Conservation (phyloP, 805 yeast genomes). For the Soucietia sequanensis region DNA sequence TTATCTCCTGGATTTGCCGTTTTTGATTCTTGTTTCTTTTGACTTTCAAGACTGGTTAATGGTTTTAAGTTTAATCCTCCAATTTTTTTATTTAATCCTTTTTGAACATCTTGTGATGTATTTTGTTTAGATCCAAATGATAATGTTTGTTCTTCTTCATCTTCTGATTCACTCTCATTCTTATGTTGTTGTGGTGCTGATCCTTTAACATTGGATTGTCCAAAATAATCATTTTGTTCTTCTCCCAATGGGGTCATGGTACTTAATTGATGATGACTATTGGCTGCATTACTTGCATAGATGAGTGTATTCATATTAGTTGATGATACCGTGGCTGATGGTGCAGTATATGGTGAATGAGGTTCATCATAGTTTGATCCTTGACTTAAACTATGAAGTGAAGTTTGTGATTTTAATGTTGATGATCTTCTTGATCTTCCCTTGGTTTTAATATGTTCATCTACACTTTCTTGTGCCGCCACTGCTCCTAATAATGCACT, state of each 20-base stretch:
- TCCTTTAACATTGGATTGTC: slow-evolving; percentile 21
- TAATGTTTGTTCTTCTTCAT: slow-evolving; percentile 49
- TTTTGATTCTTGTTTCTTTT: slow-evolving; percentile 18
- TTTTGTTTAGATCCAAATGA: slow-evolving; percentile 61
- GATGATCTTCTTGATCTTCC: slow-evolving; percentile 38
- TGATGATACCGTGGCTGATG: slow-evolving; percentile 71
- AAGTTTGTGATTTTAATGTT: slow-evolving; percentile 23
- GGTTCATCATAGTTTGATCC: slow-evolving; percentile 28
- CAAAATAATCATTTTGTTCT: slow-evolving; percentile 39
- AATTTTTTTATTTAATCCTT: slow-evolving; percentile 31
- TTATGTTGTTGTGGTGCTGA: slow-evolving; percentile 3
- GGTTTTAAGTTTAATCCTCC: slow-evolving; percentile 33
- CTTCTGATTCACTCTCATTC: slow-evolving; percentile 39
- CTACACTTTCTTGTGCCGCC: slow-evolving; percentile 69
- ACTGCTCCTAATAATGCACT: slow-evolving; percentile 93
- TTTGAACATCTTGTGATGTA: slow-evolving; percentile 52
- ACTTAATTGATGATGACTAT: slow-evolving; percentile 28
- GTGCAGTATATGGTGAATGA: slow-evolving; percentile 74
- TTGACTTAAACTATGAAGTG: slow-evolving; percentile 18
- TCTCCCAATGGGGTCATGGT: slow-evolving; percentile 40
- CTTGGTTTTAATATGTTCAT: slow-evolving; percentile 29
- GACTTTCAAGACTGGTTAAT: slow-evolving; percentile 31
- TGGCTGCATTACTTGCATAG: slow-evolving; percentile 31
- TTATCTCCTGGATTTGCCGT: slow-evolving; percentile 49
- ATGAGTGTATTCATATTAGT: slow-evolving; percentile 56